Conservation (phyloP, 352 stramenopile genomes). For the Phytopythium litorale region DNA sequence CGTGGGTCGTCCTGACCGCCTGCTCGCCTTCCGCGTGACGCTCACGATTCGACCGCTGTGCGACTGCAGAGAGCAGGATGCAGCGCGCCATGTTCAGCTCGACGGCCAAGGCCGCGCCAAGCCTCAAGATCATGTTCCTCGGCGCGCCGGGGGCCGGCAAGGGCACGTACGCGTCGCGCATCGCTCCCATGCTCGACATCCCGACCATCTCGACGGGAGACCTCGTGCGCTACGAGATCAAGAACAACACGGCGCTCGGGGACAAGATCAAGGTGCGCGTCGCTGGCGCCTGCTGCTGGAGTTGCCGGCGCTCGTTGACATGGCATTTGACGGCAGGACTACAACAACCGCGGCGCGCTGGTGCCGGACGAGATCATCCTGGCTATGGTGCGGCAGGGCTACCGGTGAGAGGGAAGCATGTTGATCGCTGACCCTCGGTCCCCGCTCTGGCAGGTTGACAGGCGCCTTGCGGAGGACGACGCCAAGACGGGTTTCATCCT, state of each 20-base stretch:
- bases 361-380: constrained; percentile 89
- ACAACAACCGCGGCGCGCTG: constrained; percentile 77
- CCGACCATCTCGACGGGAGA: constrained; percentile 89
- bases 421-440: not conserved
- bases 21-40: no score
- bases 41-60: not conserved
- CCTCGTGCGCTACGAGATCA: constrained; percentile 87
- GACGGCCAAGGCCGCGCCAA: constrained; percentile 12
- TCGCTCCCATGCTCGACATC: constrained; percentile 83
- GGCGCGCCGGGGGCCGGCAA: constrained; percentile 87
- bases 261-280: constrained; percentile 65
- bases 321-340: constrained; percentile 34
- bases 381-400: constrained; percentile 56
- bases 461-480: constrained; percentile 64
- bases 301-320: not conserved
- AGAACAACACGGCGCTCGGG: constrained; percentile 65
- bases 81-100: constrained; percentile 5
- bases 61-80: not conserved
- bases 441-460: constrained; percentile 40
- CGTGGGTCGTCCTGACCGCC: no score
- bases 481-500: constrained; percentile 83
- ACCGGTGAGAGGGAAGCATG: not conserved
- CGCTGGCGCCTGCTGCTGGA: not conserved
- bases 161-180: constrained; percentile 86
- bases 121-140: constrained; percentile 89